These are phyloP conservation scores for Penicillium bialowiezense DNA, from an alignment of 495 filamentous ascomycete species.

Conservation along the genomic window DNA sequence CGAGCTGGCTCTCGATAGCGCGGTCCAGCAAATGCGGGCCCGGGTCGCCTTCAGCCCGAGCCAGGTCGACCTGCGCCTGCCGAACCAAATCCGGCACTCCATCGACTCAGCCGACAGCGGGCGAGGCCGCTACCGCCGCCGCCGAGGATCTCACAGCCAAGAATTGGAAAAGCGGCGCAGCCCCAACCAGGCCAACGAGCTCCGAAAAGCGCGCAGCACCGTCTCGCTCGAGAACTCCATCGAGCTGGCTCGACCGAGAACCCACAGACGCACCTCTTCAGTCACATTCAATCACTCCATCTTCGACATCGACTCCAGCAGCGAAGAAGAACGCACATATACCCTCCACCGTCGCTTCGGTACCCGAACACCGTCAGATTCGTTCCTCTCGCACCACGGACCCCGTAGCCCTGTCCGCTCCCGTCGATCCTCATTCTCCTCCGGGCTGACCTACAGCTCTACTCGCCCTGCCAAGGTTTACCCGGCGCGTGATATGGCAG, in stretches of 20 bases:
- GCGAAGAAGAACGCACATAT: constrained; percentile 20
- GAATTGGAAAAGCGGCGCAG: constrained; percentile 25
- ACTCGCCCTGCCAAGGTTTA: constrained; percentile 17
- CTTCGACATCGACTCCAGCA: constrained; percentile 22
- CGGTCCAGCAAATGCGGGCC: constrained; percentile 72
- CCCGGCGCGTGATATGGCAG: constrained; percentile 22
- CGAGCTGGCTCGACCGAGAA: constrained; percentile 9
- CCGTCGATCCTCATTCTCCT: constrained; percentile 23
- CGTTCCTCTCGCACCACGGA: constrained; percentile 4
- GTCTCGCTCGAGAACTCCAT: constrained; percentile 28
- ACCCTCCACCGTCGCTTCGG: constrained; percentile 1
- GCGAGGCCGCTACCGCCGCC: constrained; percentile 20
- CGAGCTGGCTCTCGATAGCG: constrained; percentile 80
- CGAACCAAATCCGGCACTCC: constrained; percentile 15
- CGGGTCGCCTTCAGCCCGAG: constrained; percentile 77
- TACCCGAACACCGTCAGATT: constrained; percentile 17
- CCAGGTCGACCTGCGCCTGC: constrained; percentile 55
- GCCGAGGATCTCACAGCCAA: constrained; percentile 36
- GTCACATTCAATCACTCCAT: constrained; percentile 6
- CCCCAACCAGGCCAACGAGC: constrained; percentile 9
- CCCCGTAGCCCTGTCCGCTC: constrained; percentile 16
- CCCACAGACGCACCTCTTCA: constrained; percentile 20
- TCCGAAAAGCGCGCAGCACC: constrained; percentile 34
- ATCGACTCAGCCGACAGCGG: constrained; percentile 19
- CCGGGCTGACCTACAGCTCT: constrained; percentile 5